Evolutionary conservation across 352 stramenopile genomes (phyloP), one percentile per base, ranked within the genome.

Genomic region (Plasmopara viticola): DNA sequence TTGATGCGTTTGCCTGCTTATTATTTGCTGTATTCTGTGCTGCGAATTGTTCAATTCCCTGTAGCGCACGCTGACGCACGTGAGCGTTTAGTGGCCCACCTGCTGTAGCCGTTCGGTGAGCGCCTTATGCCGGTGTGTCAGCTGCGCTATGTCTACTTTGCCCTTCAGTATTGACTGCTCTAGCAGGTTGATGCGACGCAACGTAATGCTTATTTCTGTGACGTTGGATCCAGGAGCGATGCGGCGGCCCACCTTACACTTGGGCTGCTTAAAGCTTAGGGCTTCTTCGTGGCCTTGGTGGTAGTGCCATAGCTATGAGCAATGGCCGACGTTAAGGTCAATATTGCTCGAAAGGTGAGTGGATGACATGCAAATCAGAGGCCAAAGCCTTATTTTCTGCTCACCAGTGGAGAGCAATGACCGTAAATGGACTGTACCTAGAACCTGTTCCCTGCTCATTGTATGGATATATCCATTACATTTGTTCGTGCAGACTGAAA

Each of bases 181-280:
- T 37, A 89, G 67, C 51, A 93, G 64, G 46, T 89, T 87, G 60
- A 93, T 87, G 57, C 82, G 82, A 12, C 82, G 82, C 29, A 78
- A 90, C 4, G 77, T 67, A 48, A 93, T 76, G 29, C 61, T 64
- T 38, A 90, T 79, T 33, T 72, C 86, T 28, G 82, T 93, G 17
- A 93, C 82, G 46, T 93, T 93, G 31, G 82, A 74, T 20, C 75
- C 66, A 44, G 72, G 77, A 9, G 72, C 61, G 1, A 72, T 78
- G 50, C 84, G 84, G 34, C 79, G 77, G 10, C 82, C 82, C 28
- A 93, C 82, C 61, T 93, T 93, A 60, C 76, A 79, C 78, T 93
- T 93, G 12, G 78, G 82, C 17, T 79, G 79, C 76, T 93, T 93
- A 57, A 93, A 93, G 62, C 90, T 79, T 28, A 62, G 77, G 82